Evolutionary conservation across 331 rosid genomes (phyloP).

Genomic region (Dryas integrifolia): DNA sequence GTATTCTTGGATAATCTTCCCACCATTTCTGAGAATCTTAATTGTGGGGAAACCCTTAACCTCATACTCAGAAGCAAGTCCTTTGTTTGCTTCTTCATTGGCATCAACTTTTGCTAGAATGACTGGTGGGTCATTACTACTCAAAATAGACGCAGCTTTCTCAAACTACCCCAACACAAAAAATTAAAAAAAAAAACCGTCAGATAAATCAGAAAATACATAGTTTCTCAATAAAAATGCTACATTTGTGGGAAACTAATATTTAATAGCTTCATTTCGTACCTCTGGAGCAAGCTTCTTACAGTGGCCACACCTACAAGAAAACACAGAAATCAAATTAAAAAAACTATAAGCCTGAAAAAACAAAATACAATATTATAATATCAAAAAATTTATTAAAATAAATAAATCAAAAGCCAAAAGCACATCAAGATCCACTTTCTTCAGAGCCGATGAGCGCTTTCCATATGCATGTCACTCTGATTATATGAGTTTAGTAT

Average conservation of each 20-base stretch:
- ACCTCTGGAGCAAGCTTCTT: slow-evolving; percentile 92
- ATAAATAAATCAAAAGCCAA: background rate
- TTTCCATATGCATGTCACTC: background rate
- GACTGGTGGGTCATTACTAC: slow-evolving; percentile 65
- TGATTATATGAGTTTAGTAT: background rate
- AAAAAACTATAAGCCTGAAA: background rate
- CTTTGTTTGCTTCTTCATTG: slow-evolving; percentile 60
- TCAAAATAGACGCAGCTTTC: slow-evolving; percentile 80
- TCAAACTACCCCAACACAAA: slow-evolving; percentile 51
- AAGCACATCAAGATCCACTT: background rate
- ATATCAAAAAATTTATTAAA: background rate
- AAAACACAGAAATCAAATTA: slow-evolving; percentile 2
- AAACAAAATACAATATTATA: background rate
- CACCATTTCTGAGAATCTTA: slow-evolving; percentile 82
- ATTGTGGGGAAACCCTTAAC: slow-evolving; percentile 77
- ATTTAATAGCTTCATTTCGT: slow-evolving; percentile 2
- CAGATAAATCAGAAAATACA: background rate
- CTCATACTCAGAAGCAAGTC: slow-evolving; percentile 51
- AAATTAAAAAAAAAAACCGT: slow-evolving; percentile 9
- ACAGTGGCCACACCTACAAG: slow-evolving; percentile 84
- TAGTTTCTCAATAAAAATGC: background rate
- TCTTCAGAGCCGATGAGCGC: background rate
- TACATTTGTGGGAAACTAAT: background rate
- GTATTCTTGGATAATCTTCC: slow-evolving; percentile 71
- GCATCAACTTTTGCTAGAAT: slow-evolving; percentile 83